A percentile compares a stretch with the other conserved stretches of the same genome.
These are phyloP conservation scores for Boletus mariae DNA, from an alignment of 1,284 basidiomycete genomes.

Conservation along the genomic window DNA sequence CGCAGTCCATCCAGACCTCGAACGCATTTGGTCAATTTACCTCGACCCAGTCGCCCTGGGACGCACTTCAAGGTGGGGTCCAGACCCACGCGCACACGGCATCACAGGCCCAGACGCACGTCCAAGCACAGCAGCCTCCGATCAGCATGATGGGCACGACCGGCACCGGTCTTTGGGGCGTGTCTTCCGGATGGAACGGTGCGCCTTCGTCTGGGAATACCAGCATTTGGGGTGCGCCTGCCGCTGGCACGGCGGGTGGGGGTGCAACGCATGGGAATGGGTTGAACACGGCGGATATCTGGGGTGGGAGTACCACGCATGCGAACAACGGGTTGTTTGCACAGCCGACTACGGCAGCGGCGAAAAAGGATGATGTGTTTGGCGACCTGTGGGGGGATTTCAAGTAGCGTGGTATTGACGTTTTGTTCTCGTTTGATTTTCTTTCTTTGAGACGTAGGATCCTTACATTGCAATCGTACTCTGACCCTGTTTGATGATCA, in stretches of 20 bases:
- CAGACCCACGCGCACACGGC: background rate
- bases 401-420: slow-evolving; percentile 42
- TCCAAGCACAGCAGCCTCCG: slow-evolving; percentile 25
- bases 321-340: slow-evolving; percentile 36
- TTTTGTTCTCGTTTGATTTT: no score
- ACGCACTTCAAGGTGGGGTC: background rate
- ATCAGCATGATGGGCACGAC: slow-evolving; percentile 56
- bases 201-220: slow-evolving; percentile 18
- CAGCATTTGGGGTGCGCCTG: slow-evolving; percentile 40
- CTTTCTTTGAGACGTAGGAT: no score
- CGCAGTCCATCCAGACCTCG: slow-evolving; percentile 29
- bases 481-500: no score
- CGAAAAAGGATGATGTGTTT: slow-evolving; percentile 75
- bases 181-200: slow-evolving; percentile 55
- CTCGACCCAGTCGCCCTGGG: slow-evolving; percentile 41
- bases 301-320: slow-evolving; percentile 38
- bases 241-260: slow-evolving; percentile 13
- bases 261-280: slow-evolving; percentile 12
- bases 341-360: slow-evolving; percentile 26
- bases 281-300: slow-evolving; percentile 52
- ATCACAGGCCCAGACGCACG: background rate
- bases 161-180: slow-evolving; percentile 63
- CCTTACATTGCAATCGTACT: no score
- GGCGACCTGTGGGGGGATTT: slow-evolving; percentile 80
- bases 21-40: slow-evolving; percentile 29